Evolutionary conservation across 2,329 filamentous ascomycete genomes (phyloP).

Genomic region (Fusarium cyanostomum): DNA sequence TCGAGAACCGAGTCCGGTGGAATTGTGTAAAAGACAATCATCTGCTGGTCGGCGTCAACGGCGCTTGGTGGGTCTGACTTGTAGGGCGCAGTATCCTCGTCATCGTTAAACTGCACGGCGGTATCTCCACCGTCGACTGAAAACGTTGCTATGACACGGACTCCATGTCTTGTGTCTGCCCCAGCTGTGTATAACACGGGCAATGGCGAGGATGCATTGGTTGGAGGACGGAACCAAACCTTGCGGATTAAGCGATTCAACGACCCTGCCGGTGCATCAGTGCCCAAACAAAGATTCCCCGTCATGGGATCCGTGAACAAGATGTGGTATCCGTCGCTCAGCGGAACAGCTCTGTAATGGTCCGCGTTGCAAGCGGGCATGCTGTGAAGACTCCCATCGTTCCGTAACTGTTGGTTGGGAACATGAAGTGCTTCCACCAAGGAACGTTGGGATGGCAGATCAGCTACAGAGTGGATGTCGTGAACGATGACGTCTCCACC

Average conservation of each 20-base stretch:
- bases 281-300: constrained; percentile 67
- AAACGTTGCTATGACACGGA: constrained; percentile 67
- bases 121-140: constrained; percentile 39
- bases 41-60: constrained; percentile 44
- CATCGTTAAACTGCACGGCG: constrained; percentile 1
- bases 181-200: constrained; percentile 66
- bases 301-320: constrained; percentile 70
- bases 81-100: constrained; percentile 7
- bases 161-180: constrained; percentile 65
- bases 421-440: constrained; percentile 25
- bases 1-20: constrained; percentile 64
- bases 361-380: constrained; percentile 60
- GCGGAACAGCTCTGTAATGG: constrained; percentile 70
- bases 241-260: constrained; percentile 64
- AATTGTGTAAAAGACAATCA: constrained; percentile 68
- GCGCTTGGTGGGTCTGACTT: constrained; percentile 3
- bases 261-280: constrained; percentile 65
- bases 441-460: constrained; percentile 21
- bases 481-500: constrained; percentile 21
- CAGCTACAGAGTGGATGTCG: constrained; percentile 15
- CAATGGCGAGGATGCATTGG: constrained; percentile 42
- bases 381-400: constrained; percentile 30
- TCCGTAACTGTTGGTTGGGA: constrained; percentile 22
- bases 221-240: constrained; percentile 59
- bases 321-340: constrained; percentile 72